Conservation (phyloP, 148 eudicot species). For the Suaeda aralocaspica region DNA sequence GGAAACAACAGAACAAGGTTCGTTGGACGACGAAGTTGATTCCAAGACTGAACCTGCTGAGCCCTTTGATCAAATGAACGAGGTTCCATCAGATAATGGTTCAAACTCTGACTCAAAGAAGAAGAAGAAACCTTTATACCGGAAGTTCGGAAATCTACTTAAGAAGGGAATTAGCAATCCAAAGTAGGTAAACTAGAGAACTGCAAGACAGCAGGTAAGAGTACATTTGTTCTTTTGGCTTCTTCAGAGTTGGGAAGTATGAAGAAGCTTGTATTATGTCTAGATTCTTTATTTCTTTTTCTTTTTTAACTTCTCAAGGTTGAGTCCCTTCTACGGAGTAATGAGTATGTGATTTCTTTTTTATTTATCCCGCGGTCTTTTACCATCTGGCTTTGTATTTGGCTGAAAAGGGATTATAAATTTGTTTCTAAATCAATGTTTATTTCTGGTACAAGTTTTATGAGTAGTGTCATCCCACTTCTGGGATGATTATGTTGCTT, state of each 20-base stretch:
- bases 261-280: constrained; percentile 42
- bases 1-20: constrained; percentile 61
- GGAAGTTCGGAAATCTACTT: constrained; percentile 75
- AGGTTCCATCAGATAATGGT: constrained; percentile 43
- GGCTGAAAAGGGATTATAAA: constrained; percentile 21
- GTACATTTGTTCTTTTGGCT: constrained; percentile 35
- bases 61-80: constrained; percentile 48
- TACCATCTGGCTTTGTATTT: constrained; percentile 11
- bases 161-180: constrained; percentile 67
- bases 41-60: constrained; percentile 56
- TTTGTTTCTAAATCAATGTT: constrained; percentile 19
- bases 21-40: constrained; percentile 60
- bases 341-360: constrained; percentile 29
- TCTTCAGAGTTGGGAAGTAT: constrained; percentile 19
- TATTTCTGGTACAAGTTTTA: constrained; percentile 10
- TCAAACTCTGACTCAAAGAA: constrained; percentile 59
- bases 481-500: not conserved
- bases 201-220: constrained; percentile 29
- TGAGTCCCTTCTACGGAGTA: constrained; percentile 18
- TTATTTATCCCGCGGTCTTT: not conserved
- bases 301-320: constrained; percentile 5
- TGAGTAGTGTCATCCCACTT: constrained; percentile 12
- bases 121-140: constrained; percentile 79
- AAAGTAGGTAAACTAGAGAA: constrained; percentile 33
- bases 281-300: constrained; percentile 30